Percentiles rank a stretch among this genome's conserved stretches.
These are phyloP conservation scores for Sodiomyces alkalinus DNA, from an alignment of 2,329 filamentous ascomycete genomes.

Conservation along the genomic window DNA sequence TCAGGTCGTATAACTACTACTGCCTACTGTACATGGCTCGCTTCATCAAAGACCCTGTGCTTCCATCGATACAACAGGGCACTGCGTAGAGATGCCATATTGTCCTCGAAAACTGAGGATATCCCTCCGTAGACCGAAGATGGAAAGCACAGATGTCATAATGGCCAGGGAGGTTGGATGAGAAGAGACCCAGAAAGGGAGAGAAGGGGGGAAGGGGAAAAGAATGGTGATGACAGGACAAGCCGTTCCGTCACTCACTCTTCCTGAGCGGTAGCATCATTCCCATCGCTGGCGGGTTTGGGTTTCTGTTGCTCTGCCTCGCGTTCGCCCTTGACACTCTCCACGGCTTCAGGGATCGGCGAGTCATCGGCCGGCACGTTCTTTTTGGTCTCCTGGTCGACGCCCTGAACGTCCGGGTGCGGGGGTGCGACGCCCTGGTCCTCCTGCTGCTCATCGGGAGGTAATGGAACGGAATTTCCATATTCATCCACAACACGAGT, in stretches of 20 bases:
- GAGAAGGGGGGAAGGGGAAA: background rate
- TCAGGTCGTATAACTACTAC: too few species aligned
- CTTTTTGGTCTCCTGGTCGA: slow-evolving; percentile 41
- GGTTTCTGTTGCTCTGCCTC: slow-evolving; percentile 38
- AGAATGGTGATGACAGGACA: too few species aligned
- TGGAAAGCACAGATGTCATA: too few species aligned
- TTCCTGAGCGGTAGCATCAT: slow-evolving; percentile 35
- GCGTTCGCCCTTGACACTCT: slow-evolving; percentile 43
- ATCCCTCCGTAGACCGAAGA: too few species aligned
- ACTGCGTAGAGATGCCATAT: too few species aligned
- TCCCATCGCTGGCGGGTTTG: slow-evolving; percentile 48
- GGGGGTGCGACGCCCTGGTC: slow-evolving; percentile 35
- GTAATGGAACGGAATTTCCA: slow-evolving; percentile 57
- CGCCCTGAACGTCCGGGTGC: slow-evolving; percentile 46
- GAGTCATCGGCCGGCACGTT: slow-evolving; percentile 21
- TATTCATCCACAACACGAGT: slow-evolving; percentile 67
- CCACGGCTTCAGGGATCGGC: slow-evolving; percentile 21
- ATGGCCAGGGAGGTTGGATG: too few species aligned
- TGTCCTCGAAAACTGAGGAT: too few species aligned
- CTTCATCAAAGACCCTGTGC: too few species aligned
- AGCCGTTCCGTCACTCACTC: too few species aligned
- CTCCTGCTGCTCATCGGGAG: slow-evolving; percentile 6
- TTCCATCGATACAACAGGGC: too few species aligned
- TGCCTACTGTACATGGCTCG: too few species aligned
- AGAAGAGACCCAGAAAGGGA: background rate